A percentile compares a stretch with the other conserved stretches of the same genome.
These are phyloP conservation scores for Colletotrichum liriopes DNA, from an alignment of 2,329 filamentous ascomycete genomes.

Conservation along the genomic window DNA sequence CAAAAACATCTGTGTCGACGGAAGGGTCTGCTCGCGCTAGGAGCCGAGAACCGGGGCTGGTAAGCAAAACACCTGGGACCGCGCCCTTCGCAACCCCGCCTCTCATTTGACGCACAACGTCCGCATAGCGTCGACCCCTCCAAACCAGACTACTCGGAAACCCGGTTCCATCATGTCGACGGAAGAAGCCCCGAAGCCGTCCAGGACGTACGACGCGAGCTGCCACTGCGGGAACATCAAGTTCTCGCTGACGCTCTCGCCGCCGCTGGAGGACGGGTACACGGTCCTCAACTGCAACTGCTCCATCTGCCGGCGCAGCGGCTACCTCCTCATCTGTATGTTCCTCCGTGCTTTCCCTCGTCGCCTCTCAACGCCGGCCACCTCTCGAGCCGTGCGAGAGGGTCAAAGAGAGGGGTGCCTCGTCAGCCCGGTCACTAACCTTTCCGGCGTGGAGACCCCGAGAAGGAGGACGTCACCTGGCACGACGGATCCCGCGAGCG, in stretches of 20 bases:
- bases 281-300: slow-evolving; percentile 67
- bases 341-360: slow-evolving; percentile 31
- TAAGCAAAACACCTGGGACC: background rate
- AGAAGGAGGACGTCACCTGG: slow-evolving; percentile 58
- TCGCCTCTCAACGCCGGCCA: background rate
- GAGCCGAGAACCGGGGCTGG: background rate
- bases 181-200: slow-evolving; percentile 44
- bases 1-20: background rate
- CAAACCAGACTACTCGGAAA: no score
- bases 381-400: background rate
- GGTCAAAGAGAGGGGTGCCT: background rate
- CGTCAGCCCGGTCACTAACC: background rate
- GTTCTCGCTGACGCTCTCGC: slow-evolving; percentile 64
- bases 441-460: slow-evolving; percentile 52
- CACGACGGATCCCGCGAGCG: slow-evolving; percentile 57
- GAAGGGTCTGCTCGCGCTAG: background rate
- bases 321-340: slow-evolving; percentile 66
- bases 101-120: no score
- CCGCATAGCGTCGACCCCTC: background rate
- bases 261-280: slow-evolving; percentile 60
- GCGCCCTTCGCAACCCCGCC: background rate
- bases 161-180: slow-evolving; percentile 36
- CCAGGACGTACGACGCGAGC: slow-evolving; percentile 62
- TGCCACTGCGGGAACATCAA: slow-evolving; percentile 69
- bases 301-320: slow-evolving; percentile 66